A percentile compares a stretch with the other conserved stretches of the same genome.
Evolutionary conservation across 2,329 filamentous ascomycete genomes (phyloP).

Genomic region (Trichoderma sp.): DNA sequence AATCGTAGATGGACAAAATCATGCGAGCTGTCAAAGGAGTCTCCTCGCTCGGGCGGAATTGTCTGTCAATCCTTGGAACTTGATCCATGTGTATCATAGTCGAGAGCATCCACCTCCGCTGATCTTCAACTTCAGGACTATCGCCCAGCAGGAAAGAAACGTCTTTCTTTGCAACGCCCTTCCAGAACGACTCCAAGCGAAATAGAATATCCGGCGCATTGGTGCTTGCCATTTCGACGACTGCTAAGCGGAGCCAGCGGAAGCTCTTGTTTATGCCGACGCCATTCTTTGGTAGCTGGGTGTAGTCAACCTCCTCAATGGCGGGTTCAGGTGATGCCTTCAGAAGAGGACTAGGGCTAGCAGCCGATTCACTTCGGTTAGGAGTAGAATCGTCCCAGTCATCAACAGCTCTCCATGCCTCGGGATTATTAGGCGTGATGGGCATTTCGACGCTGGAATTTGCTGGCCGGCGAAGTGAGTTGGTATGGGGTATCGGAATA

Average conservation of each 20-base stretch:
- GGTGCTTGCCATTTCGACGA: conserved; percentile 9
- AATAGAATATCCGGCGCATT: conserved; percentile 17
- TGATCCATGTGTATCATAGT: conserved; percentile 49
- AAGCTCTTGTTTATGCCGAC: not conserved
- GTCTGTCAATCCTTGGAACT: conserved; percentile 21
- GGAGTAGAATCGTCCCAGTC: conserved; percentile 12
- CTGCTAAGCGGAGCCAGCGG: not conserved
- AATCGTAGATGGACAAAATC: conserved; percentile 51
- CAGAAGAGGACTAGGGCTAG: not conserved
- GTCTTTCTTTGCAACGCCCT: not conserved
- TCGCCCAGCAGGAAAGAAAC: not conserved
- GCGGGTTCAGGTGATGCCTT: not conserved
- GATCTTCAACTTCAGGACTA: conserved; percentile 8
- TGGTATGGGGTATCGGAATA: conserved; percentile 17
- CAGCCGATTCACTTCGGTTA: not conserved
- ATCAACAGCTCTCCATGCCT: conserved; percentile 7
- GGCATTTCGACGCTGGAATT: not conserved
- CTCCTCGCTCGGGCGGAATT: not conserved
- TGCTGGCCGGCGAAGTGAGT: conserved; percentile 18
- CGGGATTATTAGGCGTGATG: conserved; percentile 16
- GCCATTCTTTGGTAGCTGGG: not conserved
- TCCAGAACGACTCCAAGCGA: conserved; percentile 20
- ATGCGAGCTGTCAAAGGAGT: conserved; percentile 7
- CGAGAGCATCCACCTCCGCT: conserved; percentile 54
- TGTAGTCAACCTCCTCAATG: not conserved